Conservation (phyloP, 768 basidiomycete species). For the Lentinula sp. region DNA sequence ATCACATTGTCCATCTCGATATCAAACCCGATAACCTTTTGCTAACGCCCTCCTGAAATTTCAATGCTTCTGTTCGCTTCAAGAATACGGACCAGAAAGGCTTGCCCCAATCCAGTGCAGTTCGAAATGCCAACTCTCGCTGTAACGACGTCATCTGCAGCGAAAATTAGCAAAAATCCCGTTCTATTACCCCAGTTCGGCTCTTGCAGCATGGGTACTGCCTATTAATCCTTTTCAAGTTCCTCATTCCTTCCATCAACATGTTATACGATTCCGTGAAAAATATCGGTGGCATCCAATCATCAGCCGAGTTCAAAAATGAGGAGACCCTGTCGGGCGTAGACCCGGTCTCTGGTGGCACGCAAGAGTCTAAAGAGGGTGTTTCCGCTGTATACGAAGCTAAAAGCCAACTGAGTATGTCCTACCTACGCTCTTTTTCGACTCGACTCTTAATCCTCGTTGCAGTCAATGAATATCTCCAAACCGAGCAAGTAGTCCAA, state of each 20-base stretch:
- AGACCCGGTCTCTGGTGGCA: background rate
- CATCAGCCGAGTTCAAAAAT: background rate
- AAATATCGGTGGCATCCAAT: background rate
- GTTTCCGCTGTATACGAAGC: conserved; percentile 25
- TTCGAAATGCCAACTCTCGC: too few species aligned
- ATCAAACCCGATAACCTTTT: too few species aligned
- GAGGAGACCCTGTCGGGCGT: background rate
- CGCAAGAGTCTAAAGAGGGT: conserved; percentile 10
- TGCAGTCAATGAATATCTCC: conserved; percentile 40
- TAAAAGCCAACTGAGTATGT: conserved; percentile 25
- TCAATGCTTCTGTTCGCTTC: too few species aligned
- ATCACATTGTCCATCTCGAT: too few species aligned
- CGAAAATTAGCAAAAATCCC: background rate
- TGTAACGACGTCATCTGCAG: background rate
- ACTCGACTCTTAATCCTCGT: background rate
- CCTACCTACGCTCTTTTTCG: background rate
- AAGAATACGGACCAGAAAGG: too few species aligned
- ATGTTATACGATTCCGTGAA: background rate
- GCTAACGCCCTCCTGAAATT: too few species aligned
- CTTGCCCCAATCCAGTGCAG: too few species aligned
- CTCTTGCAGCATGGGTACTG: background rate
- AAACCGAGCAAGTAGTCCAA: conserved; percentile 30
- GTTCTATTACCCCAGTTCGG: background rate
- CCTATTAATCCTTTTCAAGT: too few species aligned
- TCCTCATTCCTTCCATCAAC: background rate